phyloP scores from a whole-genome alignment of 148 eudicot genomes.

The Arctostaphylos glauca region DNA sequence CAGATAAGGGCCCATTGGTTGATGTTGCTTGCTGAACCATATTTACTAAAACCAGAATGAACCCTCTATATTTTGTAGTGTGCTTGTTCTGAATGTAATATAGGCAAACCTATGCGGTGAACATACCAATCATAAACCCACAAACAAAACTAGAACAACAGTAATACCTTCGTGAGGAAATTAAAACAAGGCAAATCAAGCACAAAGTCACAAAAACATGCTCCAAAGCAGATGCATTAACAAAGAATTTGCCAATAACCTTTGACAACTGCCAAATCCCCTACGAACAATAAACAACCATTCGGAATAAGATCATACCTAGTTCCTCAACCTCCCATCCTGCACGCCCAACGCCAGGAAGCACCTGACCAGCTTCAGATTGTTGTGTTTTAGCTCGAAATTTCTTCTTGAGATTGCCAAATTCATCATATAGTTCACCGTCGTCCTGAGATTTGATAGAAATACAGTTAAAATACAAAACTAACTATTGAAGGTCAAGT shows the following conservation, averaged over 20 bases:
- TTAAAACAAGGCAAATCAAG: background rate
- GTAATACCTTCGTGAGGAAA: background rate
- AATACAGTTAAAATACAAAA: background rate
- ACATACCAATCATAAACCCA: background rate
- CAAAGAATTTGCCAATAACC: no score
- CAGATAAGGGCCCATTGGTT: no score
- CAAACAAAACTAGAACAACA: background rate
- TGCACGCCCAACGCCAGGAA: constrained; percentile 90
- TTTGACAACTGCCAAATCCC: background rate
- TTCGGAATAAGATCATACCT: constrained; percentile 41
- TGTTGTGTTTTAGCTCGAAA: constrained; percentile 78
- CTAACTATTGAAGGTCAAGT: background rate
- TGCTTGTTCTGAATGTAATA: background rate
- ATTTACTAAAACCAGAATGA: background rate
- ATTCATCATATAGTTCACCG: constrained; percentile 97
- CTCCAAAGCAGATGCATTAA: background rate
- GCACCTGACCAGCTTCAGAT: constrained; percentile 53
- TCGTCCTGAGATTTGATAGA: constrained; percentile 58
- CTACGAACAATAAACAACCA: background rate
- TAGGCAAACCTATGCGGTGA: background rate
- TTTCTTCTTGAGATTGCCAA: constrained; percentile 92
- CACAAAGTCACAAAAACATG: background rate
- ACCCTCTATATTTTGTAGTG: background rate
- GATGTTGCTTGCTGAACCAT: no score
- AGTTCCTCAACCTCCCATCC: constrained; percentile 95